Evolutionary conservation across 164 flowering plant genomes (phyloP).

Genomic region (Warburgia ugandensis): DNA sequence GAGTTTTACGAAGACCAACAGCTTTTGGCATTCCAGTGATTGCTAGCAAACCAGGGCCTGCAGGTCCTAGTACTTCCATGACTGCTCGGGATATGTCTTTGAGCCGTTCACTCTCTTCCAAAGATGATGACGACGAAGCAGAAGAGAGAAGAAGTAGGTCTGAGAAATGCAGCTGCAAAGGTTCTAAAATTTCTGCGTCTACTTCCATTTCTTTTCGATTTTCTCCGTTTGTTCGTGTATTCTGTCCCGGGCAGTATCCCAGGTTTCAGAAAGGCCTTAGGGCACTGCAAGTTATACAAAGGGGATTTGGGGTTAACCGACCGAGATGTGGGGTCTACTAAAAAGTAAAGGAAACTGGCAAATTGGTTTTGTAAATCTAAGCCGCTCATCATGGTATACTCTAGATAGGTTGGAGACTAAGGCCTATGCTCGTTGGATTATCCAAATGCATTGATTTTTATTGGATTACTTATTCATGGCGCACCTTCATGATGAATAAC

Average conservation of each 20-base stretch:
- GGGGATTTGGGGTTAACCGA: too few species aligned
- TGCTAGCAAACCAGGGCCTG: conserved; percentile 69
- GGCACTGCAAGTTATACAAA: too few species aligned
- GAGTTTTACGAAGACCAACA: conserved; percentile 34
- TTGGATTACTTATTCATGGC: too few species aligned
- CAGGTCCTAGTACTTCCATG: conserved; percentile 70
- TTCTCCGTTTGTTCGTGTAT: not conserved
- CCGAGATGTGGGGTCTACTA: too few species aligned
- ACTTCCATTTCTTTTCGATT: conserved; percentile 9
- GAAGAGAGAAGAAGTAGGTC: conserved; percentile 40
- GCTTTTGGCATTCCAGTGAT: conserved; percentile 53
- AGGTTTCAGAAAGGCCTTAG: too few species aligned
- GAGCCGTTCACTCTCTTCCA: conserved; percentile 25
- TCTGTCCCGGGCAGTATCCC: not conserved
- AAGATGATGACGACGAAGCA: conserved; percentile 8
- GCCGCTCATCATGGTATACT: too few species aligned
- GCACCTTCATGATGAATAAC: too few species aligned
- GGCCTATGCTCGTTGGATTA: too few species aligned
- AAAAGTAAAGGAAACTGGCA: too few species aligned
- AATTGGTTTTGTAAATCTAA: too few species aligned
- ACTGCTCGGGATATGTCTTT: conserved; percentile 27
- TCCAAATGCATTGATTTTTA: too few species aligned
- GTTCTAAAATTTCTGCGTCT: conserved; percentile 27
- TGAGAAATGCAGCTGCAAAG: conserved; percentile 39
- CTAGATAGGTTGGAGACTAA: too few species aligned